Conservation (phyloP, 2,329 filamentous ascomycete species). For the Fusarium nodosum region DNA sequence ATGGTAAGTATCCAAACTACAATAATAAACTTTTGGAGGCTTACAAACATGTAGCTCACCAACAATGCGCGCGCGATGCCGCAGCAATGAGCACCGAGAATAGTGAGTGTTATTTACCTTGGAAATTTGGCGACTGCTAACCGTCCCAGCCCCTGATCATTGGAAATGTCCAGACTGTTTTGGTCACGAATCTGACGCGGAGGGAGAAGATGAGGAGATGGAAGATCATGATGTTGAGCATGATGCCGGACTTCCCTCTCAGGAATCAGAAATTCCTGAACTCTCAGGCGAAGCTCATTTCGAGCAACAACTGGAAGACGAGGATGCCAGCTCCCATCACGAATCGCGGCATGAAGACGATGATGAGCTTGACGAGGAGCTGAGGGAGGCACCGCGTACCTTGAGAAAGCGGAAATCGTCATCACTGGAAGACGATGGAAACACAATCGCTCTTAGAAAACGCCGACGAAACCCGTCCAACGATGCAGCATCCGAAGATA, state of each 20-base stretch:
- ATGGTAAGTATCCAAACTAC: slow-evolving; percentile 71
- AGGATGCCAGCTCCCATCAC: slow-evolving; percentile 30
- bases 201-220: slow-evolving; percentile 52
- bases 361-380: slow-evolving; percentile 23
- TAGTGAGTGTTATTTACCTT: slow-evolving; percentile 43
- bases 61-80: slow-evolving; percentile 85
- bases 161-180: slow-evolving; percentile 68
- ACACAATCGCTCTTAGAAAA: slow-evolving; percentile 65
- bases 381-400: slow-evolving; percentile 74
- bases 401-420: slow-evolving; percentile 89
- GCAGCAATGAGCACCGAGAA: slow-evolving; percentile 55
- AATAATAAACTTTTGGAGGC: slow-evolving; percentile 43
- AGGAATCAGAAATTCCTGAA: slow-evolving; percentile 47
- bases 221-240: slow-evolving; percentile 44
- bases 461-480: slow-evolving; percentile 64
- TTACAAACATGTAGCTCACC: slow-evolving; percentile 78
- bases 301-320: slow-evolving; percentile 22
- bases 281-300: slow-evolving; percentile 21
- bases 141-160: slow-evolving; percentile 55
- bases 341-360: slow-evolving; percentile 33
- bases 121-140: slow-evolving; percentile 21
- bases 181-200: slow-evolving; percentile 51
- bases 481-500: slow-evolving; percentile 58
- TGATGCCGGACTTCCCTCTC: slow-evolving; percentile 45
- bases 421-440: slow-evolving; percentile 73